These are phyloP conservation scores for Pinus tabuliformis DNA, from an alignment of 75 land plant species.

Conservation along the genomic window DNA sequence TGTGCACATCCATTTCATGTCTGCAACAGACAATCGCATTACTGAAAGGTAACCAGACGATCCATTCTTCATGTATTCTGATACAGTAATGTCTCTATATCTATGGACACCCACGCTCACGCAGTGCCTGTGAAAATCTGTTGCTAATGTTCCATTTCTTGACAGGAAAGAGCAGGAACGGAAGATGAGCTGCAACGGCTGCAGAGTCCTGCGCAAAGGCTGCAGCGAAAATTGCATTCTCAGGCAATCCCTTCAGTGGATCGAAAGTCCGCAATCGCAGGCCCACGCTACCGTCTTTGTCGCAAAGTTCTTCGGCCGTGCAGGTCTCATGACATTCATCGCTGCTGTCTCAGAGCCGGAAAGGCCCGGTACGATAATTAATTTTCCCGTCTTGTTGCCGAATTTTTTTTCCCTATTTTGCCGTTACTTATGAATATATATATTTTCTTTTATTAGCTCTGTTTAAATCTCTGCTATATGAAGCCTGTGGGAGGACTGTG, in stretches of 20 bases:
- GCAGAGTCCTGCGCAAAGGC: slow-evolving; percentile 43
- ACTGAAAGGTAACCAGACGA: too few species aligned
- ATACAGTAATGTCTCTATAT: too few species aligned
- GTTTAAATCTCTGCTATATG: slow-evolving; percentile 79
- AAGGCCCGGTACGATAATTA: slow-evolving; percentile 19
- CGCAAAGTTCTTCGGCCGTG: slow-evolving; percentile 53
- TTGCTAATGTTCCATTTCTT: too few species aligned
- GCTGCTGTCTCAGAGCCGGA: slow-evolving; percentile 20
- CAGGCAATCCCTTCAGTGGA: slow-evolving; percentile 43
- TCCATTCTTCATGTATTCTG: too few species aligned
- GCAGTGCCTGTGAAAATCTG: too few species aligned
- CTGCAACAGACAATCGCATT: too few species aligned
- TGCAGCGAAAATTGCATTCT: slow-evolving; percentile 43
- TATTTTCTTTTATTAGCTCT: slow-evolving; percentile 37
- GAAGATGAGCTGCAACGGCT: slow-evolving; percentile 56
- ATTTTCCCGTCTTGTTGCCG: background rate
- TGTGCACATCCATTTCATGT: too few species aligned
- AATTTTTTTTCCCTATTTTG: background rate
- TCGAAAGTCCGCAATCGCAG: slow-evolving; percentile 32
- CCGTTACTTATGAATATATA: background rate
- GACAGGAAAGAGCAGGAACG: background rate
- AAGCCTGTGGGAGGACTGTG: slow-evolving; percentile 85
- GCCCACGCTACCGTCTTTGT: slow-evolving; percentile 45
- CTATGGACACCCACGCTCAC: too few species aligned
- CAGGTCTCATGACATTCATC: slow-evolving; percentile 41